Percentiles rank a stretch among this genome's conserved stretches.
phyloP scores from a whole-genome alignment of 1,284 basidiomycete genomes.

The Melampsora americana region DNA sequence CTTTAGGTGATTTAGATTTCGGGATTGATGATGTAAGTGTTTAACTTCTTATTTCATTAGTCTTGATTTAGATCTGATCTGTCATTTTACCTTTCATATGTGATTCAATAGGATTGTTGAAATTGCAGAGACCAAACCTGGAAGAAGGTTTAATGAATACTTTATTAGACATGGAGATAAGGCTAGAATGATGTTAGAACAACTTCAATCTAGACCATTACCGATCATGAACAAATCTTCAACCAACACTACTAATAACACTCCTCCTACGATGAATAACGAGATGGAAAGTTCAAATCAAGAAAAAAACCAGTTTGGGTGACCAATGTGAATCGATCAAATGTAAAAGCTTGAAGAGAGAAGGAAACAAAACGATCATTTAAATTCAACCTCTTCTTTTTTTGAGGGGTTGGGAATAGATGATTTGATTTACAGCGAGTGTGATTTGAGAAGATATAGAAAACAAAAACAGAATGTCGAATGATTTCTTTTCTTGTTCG shows the following conservation, averaged over 20 bases:
- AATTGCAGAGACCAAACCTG: conserved; percentile 38
- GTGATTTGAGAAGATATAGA: too few species aligned
- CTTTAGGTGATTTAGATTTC: conserved; percentile 90
- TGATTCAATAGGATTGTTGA: conserved; percentile 18
- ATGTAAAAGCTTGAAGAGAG: too few species aligned
- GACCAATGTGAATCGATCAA: background rate
- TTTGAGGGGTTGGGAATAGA: too few species aligned
- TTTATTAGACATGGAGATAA: conserved; percentile 41
- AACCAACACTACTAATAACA: background rate
- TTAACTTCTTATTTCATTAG: background rate
- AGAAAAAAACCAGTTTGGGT: conserved; percentile 32
- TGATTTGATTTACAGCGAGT: too few species aligned
- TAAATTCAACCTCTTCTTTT: too few species aligned
- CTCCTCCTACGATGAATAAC: background rate
- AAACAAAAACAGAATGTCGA: too few species aligned
- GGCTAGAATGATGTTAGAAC: conserved; percentile 34
- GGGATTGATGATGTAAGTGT: conserved; percentile 78
- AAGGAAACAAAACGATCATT: too few species aligned
- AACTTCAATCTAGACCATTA: conserved; percentile 30
- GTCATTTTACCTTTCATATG: background rate
- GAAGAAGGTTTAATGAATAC: conserved; percentile 40
- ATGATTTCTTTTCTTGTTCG: too few species aligned
- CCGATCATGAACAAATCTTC: conserved; percentile 32
- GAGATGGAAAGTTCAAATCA: background rate
- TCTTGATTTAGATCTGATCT: background rate